phyloP scores from a whole-genome alignment of 805 yeast species.

The Barnettozyma wickerhamii region DNA sequence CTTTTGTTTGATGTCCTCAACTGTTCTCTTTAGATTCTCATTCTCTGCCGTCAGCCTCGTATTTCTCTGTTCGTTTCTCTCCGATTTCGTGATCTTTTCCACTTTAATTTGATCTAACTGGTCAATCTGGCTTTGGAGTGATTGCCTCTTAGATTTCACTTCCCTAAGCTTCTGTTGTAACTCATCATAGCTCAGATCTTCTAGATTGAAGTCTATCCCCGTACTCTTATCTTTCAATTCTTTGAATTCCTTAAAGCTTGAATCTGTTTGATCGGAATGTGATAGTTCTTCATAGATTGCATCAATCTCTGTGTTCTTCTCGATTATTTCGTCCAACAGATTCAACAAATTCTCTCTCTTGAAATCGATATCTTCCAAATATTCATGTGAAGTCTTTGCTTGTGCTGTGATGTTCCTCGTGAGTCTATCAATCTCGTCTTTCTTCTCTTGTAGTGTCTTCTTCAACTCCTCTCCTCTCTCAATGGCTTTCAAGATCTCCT shows the following conservation, averaged over 20 bases:
- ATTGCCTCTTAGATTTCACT: constrained; percentile 4
- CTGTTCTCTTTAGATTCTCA: constrained; percentile 8
- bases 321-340: constrained; percentile 3
- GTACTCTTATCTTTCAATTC: background rate
- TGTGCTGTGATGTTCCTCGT: background rate
- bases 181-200: constrained; percentile 3
- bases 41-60: background rate
- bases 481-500: constrained; percentile 31
- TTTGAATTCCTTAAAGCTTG: constrained; percentile 14
- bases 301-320: constrained; percentile 6
- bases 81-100: constrained; percentile 1
- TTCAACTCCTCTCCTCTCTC: constrained; percentile 26
- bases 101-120: constrained; percentile 1
- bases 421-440: constrained; percentile 11
- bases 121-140: background rate
- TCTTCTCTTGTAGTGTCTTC: constrained; percentile 24
- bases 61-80: constrained; percentile 1
- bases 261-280: constrained; percentile 8
- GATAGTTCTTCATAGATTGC: constrained; percentile 17
- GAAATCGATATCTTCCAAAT: constrained; percentile 3
- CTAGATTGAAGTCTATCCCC: constrained; percentile 2
- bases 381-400: background rate
- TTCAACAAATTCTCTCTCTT: constrained; percentile 2
- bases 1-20: constrained; percentile 5
- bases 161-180: constrained; percentile 1